phyloP scores from a whole-genome alignment of 495 filamentous ascomycete genomes.

The Oidiodendron maius region DNA sequence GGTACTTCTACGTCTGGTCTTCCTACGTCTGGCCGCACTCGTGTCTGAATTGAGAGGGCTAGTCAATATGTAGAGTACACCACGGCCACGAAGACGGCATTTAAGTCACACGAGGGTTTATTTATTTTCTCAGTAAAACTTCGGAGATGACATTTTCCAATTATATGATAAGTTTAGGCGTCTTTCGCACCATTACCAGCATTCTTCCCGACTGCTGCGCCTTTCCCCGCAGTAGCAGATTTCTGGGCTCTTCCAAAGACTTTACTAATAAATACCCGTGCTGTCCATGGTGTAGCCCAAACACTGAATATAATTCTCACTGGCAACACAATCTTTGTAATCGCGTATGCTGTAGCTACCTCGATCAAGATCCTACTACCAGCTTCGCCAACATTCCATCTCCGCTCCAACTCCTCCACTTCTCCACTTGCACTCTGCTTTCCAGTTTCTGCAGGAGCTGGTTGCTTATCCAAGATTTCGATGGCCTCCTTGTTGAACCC shows the following conservation, averaged over 20 bases:
- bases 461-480: slow-evolving; percentile 6
- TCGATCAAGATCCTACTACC: slow-evolving; percentile 53
- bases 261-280: slow-evolving; percentile 46
- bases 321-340: slow-evolving; percentile 80
- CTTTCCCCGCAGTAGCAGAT: background rate
- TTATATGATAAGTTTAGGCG: background rate
- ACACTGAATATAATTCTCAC: slow-evolving; percentile 68
- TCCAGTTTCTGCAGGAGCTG: slow-evolving; percentile 6
- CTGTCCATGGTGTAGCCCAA: slow-evolving; percentile 94
- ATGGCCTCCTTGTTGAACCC: slow-evolving; percentile 28
- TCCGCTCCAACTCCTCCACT: slow-evolving; percentile 13
- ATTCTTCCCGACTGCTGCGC: background rate
- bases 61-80: too few species aligned
- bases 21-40: too few species aligned
- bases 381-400: slow-evolving; percentile 16
- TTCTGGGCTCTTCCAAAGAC: slow-evolving; percentile 8
- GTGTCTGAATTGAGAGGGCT: too few species aligned
- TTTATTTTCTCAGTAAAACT: too few species aligned
- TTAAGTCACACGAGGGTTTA: too few species aligned
- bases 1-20: too few species aligned
- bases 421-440: slow-evolving; percentile 6
- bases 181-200: background rate
- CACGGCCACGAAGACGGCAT: too few species aligned
- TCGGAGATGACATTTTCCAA: too few species aligned
- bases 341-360: slow-evolving; percentile 81